phyloP scores from a whole-genome alignment of 2,329 filamentous ascomycete genomes.

The Aspergillus novofumigatus region DNA sequence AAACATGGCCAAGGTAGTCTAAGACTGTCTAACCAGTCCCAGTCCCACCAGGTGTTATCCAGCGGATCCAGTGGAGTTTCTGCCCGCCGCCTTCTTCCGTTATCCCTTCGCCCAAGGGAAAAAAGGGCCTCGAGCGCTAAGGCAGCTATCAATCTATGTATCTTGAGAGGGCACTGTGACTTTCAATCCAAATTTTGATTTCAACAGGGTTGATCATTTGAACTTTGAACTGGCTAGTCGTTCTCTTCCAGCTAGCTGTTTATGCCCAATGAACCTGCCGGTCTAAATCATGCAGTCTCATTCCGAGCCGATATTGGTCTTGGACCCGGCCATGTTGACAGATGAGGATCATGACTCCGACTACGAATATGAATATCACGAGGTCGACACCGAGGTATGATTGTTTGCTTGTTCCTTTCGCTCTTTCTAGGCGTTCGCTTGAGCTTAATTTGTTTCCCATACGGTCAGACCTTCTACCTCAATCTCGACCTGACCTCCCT shows the following conservation, averaged over 20 bases:
- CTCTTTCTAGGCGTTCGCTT: constrained; percentile 4
- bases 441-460: constrained; percentile 2
- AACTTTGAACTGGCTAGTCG: background rate
- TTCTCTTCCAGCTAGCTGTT: background rate
- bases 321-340: constrained; percentile 22
- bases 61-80: background rate
- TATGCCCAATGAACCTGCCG: background rate
- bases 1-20: too few species aligned
- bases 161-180: too few species aligned
- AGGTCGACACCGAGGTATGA: constrained; percentile 49
- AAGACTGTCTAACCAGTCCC: background rate
- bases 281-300: constrained; percentile 6
- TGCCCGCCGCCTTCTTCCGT: background rate
- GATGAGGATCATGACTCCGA: constrained; percentile 43
- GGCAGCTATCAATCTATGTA: too few species aligned
- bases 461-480: constrained; percentile 52
- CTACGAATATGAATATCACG: constrained; percentile 61
- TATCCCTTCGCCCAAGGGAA: background rate
- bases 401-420: background rate
- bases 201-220: background rate
- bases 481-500: constrained; percentile 54
- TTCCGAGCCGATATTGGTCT: constrained; percentile 8
- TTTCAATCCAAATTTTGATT: too few species aligned
- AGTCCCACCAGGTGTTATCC: background rate
- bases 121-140: background rate